Evolutionary conservation across 2,329 filamentous ascomycete genomes (phyloP).

Genomic region (Fusarium fracticaudum): DNA sequence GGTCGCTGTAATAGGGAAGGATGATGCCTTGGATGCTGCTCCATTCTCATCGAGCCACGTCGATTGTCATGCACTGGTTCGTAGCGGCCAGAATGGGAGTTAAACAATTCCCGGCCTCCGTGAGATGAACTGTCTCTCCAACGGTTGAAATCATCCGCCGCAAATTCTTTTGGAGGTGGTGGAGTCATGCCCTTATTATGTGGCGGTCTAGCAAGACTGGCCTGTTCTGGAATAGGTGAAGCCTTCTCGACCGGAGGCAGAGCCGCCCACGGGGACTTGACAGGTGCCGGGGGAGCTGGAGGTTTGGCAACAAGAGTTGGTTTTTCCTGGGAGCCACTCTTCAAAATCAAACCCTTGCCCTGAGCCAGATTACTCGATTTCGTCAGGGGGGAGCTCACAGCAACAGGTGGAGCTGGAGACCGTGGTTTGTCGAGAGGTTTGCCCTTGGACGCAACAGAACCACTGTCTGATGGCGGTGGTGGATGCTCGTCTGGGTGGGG

Average conservation of each 20-base stretch:
- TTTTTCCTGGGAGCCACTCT: slow-evolving; percentile 72
- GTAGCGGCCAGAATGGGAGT: slow-evolving; percentile 93
- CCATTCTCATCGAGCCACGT: slow-evolving; percentile 73
- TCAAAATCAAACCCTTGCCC: slow-evolving; percentile 71
- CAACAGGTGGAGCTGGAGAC: slow-evolving; percentile 53
- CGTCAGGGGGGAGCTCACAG: slow-evolving; percentile 52
- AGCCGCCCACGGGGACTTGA: slow-evolving; percentile 91
- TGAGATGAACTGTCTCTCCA: slow-evolving; percentile 77
- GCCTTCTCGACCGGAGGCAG: slow-evolving; percentile 86
- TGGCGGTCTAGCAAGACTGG: slow-evolving; percentile 57
- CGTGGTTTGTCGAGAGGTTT: slow-evolving; percentile 54
- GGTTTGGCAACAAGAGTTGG: slow-evolving; percentile 79
- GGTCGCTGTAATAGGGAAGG: slow-evolving; percentile 79
- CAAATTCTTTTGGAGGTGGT: slow-evolving; percentile 77
- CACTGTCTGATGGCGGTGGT: slow-evolving; percentile 43
- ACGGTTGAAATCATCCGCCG: slow-evolving; percentile 91
- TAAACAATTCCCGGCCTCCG: slow-evolving; percentile 82
- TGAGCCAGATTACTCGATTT: slow-evolving; percentile 60
- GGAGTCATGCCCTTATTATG: slow-evolving; percentile 63
- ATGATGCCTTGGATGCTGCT: slow-evolving; percentile 75
- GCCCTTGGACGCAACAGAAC: slow-evolving; percentile 32
- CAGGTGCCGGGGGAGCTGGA: slow-evolving; percentile 71
- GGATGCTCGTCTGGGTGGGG: slow-evolving; percentile 67
- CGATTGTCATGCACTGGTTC: slow-evolving; percentile 83
- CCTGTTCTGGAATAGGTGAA: slow-evolving; percentile 71